Evolutionary conservation across 2,329 filamentous ascomycete species (phyloP).

Genomic region (Aspergillus felis): DNA sequence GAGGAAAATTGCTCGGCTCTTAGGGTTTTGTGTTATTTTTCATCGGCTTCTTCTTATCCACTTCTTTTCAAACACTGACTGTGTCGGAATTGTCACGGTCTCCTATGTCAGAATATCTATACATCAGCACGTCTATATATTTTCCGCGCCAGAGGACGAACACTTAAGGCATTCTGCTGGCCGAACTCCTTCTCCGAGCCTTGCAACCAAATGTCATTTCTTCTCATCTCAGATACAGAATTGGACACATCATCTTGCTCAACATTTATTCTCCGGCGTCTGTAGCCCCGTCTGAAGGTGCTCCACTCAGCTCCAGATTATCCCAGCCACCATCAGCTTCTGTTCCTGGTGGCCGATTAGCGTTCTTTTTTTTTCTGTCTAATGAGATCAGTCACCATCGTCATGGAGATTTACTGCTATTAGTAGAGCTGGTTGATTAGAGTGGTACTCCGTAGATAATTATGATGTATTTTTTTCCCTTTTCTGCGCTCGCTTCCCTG

Average conservation of each 20-base stretch:
- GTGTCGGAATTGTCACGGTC: not conserved
- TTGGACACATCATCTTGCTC: not conserved
- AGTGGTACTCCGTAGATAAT: not conserved
- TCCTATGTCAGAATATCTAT: not conserved
- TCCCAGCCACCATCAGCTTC: not conserved
- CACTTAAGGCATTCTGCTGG: not conserved
- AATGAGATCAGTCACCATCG: not conserved
- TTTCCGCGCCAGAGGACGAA: not conserved
- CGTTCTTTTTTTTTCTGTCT: not conserved
- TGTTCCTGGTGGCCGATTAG: not conserved
- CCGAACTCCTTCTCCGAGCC: no score
- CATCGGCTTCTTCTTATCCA: not conserved
- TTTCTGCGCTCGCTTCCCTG: not conserved
- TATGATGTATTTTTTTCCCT: not conserved
- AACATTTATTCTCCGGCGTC: not conserved
- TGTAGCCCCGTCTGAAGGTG: not conserved
- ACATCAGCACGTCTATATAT: not conserved
- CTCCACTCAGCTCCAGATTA: not conserved
- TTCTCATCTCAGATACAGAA: not conserved
- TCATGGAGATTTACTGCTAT: not conserved
- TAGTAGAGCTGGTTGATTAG: not conserved
- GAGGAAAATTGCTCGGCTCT: not conserved
- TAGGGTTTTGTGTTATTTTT: not conserved
- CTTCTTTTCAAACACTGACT: not conserved
- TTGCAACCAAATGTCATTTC: no score